Evolutionary conservation across 441 rosid species (phyloP), one percentile per base, ranked within the genome.

Genomic region (Melastoma candidum): DNA sequence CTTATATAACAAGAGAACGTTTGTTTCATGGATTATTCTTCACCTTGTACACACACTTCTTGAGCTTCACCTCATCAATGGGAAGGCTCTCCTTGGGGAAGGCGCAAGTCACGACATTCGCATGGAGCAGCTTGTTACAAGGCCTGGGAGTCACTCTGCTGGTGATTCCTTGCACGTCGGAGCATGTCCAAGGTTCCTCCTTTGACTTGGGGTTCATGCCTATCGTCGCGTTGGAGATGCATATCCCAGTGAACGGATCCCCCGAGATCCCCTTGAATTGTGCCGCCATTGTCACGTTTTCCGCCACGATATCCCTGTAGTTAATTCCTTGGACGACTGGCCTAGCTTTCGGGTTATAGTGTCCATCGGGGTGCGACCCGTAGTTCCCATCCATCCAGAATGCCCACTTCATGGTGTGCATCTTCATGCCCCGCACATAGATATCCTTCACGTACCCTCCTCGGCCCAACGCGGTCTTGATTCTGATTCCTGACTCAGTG

Each of bases 331-430:
- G 65, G 55, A 83, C 70, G 53, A 60, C 76, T 3, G 90, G 90
- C 47, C 78, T 11, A 4, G 90, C 90, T 1, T 79, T 80, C 11
- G 84, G 90, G 61, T 83, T 83, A 24, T 80, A 83, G 44, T 68
- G 60, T 1, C 11, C 47, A 61, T 83, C 90, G 2, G 86, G 74
- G 8, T 83, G 90, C n/a, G 80, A 76, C 44, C 78, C 77, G 39
- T 82, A 82, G 52, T 82, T 76, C 0, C 89, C 89, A 0, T 74
- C 79, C 80, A 82, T 82, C 80, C 72, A 66, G 57, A 83, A 80
- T 0, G 73, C 86, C 90, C 90, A 83, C 48, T 83, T 83, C 90
- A 83, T 80, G 8, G 86, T 80, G 49, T 80, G 80, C 47, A 80
- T 53, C 12, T 26, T 83, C 90, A 83, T 83, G 26, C 69, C 57